Conservation (phyloP, 2,329 filamentous ascomycete species). For the Fusarium anthophilum region DNA sequence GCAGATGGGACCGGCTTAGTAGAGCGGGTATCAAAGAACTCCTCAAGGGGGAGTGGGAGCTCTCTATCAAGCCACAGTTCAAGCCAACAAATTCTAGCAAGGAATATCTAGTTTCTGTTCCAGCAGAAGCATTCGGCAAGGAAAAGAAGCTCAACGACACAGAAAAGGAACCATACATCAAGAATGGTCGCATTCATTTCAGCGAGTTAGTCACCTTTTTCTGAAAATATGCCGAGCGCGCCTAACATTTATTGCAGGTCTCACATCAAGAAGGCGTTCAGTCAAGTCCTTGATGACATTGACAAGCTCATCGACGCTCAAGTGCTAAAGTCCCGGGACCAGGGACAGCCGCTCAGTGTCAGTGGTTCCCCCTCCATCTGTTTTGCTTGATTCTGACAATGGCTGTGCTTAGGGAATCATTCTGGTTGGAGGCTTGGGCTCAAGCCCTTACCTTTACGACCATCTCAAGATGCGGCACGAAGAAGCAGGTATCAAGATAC, state of each 20-base stretch:
- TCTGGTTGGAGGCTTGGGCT: background rate
- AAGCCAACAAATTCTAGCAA: background rate
- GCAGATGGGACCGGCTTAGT: background rate
- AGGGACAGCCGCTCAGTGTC: background rate
- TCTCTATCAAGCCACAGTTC: background rate
- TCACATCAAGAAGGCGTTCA: background rate
- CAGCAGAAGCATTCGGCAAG: background rate
- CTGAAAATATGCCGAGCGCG: background rate
- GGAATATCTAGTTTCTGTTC: background rate
- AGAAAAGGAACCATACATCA: background rate
- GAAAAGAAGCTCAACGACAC: background rate
- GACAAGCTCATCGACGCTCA: background rate
- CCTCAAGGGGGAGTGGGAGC: background rate
- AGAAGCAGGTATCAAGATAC: background rate
- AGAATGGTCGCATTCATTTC: background rate
- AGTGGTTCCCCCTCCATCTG: background rate
- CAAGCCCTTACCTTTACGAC: background rate
- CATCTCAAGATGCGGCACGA: background rate
- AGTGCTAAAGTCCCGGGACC: background rate
- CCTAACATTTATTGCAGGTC: background rate
- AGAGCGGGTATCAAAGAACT: background rate
- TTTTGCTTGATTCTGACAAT: background rate
- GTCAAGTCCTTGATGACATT: background rate
- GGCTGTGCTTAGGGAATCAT: background rate
- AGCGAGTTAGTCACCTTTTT: background rate